Conservation (phyloP, 768 basidiomycete genomes). For the Collybia sp. region DNA sequence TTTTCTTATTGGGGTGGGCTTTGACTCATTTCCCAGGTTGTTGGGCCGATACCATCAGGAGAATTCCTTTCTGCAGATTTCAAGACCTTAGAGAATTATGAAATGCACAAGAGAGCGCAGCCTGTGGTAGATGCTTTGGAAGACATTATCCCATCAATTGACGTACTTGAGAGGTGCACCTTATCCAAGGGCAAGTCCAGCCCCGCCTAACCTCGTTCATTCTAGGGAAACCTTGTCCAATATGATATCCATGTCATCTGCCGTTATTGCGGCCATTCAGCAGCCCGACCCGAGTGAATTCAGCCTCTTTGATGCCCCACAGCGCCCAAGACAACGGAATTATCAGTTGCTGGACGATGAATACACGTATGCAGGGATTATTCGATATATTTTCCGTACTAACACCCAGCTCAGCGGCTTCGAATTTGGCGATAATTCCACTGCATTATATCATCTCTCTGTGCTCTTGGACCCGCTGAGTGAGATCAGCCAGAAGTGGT, state of each 20-base stretch:
- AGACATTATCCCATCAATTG: conserved; percentile 37
- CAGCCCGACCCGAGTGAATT: conserved; percentile 68
- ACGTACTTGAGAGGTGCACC: conserved; percentile 38
- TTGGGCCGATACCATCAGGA: conserved; percentile 63
- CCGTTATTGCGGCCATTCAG: conserved; percentile 67
- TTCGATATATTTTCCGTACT: not conserved
- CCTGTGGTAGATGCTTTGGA: conserved; percentile 66
- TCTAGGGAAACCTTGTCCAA: conserved; percentile 52
- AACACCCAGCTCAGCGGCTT: conserved; percentile 48
- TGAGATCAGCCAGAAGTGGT: conserved; percentile 83
- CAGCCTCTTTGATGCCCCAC: conserved; percentile 67
- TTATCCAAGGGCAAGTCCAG: conserved; percentile 3
- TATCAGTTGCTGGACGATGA: conserved; percentile 58
- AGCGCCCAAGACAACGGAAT: conserved; percentile 50
- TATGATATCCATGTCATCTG: conserved; percentile 60
- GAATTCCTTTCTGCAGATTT: conserved; percentile 74
- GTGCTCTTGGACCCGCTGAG: conserved; percentile 83
- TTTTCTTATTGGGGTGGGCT: conserved; percentile 4
- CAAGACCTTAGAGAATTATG: conserved; percentile 64
- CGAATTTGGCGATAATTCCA: conserved; percentile 59
- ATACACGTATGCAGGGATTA: conserved; percentile 51
- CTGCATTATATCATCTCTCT: conserved; percentile 65
- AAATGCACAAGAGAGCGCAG: conserved; percentile 63
- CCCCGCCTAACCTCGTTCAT: not conserved
- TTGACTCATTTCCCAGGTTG: conserved; percentile 41